These are phyloP conservation scores for Gynochthodes officinalis DNA, from an alignment of 257 asterid genomes.

Conservation along the genomic window DNA sequence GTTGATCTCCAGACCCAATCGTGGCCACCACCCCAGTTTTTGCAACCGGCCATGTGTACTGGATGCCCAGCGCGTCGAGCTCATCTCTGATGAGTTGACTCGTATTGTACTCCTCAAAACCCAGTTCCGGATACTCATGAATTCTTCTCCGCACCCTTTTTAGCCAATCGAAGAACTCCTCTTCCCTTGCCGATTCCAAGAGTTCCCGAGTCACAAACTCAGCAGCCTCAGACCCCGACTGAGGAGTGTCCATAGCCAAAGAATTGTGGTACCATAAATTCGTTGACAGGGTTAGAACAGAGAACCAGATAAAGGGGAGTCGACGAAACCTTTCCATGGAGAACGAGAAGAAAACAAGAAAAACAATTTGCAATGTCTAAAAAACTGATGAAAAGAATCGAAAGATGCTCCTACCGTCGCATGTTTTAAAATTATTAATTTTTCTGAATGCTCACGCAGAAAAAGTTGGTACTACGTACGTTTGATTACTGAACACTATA, in stretches of 20 bases:
- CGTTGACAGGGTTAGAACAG: neutral
- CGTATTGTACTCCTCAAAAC: conserved; percentile 67
- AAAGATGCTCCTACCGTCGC: no score
- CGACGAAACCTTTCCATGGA: conserved; percentile 1
- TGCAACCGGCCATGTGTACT: conserved; percentile 74
- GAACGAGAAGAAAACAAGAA: neutral
- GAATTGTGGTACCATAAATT: neutral
- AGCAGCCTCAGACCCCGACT: conserved; percentile 20
- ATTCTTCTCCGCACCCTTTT: conserved; percentile 62
- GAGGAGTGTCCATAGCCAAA: conserved; percentile 24
- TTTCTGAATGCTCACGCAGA: no score
- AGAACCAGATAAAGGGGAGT: neutral
- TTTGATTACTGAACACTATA: no score
- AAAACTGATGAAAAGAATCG: no score
- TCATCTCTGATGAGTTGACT: conserved; percentile 69
- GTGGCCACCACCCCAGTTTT: conserved; percentile 75
- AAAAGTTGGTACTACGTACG: no score
- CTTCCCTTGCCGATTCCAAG: conserved; percentile 58
- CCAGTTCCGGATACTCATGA: conserved; percentile 78
- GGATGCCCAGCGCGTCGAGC: conserved; percentile 66
- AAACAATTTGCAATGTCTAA: neutral
- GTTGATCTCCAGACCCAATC: conserved; percentile 67
- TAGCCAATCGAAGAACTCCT: conserved; percentile 62
- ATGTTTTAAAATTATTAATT: no score
- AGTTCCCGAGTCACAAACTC: conserved; percentile 38